Evolutionary conservation across 2,329 filamentous ascomycete genomes (phyloP), one percentile per base, ranked within the genome.

Genomic region (Apiospora aurea): DNA sequence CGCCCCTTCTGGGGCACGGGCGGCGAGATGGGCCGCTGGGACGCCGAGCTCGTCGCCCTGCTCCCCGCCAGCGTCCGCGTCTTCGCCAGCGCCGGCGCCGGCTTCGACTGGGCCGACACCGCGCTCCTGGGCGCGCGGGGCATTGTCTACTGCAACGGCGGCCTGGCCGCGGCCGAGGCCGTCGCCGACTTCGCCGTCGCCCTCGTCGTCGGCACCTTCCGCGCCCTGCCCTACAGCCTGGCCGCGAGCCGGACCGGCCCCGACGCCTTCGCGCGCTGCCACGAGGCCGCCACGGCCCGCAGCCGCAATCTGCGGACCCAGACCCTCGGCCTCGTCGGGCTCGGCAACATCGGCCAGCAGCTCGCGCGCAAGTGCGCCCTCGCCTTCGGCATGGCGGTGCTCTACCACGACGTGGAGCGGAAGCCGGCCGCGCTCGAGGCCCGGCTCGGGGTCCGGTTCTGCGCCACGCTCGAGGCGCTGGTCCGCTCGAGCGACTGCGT

Each of bases 61-160:
- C 79, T 91, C 11, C 89, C 89, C 0, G 73, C 79, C 1, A 86
- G 83, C 8, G 87, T 88, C 75, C 86, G 84, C 75, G 85, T 91
- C 53, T 90, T 88, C 79, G 87, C 89, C 26, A 88, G 85, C 66
- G 89, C 89, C 0, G 89, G 89, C 7, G 88, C 89, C 21, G 89
- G 89, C 8, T 91, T 88, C 79, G 89, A 91, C 77, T 91, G 89
- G 89, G 88, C 87, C 29, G 86, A 91, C 79, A 87, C 86, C 38
- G 84, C 89, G 76, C 80, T 88, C 0, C 79, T 94, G 71, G 92
- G 89, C 0, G 83, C 89, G 73, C 85, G 86, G 88, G 88, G 90
- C 49, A 88, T 93, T 74, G 82, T 92, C 69, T 94, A 94, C 82
- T 94, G 92, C 84, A 94, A 94, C 81, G 88, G 90, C 2, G 92